A percentile compares a stretch with the other conserved stretches of the same genome.
phyloP scores from a whole-genome alignment of 2,329 filamentous ascomycete genomes.

The Trichoderma harzianum region DNA sequence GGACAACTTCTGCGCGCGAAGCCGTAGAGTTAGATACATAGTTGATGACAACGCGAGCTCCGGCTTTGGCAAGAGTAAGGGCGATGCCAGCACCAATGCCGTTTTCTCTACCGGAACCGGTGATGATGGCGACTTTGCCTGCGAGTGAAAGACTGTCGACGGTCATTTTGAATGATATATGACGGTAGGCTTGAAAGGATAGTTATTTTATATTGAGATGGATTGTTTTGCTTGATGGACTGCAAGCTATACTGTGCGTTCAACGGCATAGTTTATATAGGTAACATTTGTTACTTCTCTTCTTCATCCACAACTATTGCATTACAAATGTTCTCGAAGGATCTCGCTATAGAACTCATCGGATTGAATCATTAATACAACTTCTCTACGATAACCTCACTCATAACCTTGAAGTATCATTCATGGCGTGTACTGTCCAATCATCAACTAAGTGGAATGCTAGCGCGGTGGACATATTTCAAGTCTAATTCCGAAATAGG shows the following conservation, averaged over 20 bases:
- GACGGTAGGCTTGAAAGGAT: neutral
- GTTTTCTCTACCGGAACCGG: constrained; percentile 39
- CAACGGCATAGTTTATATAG: neutral
- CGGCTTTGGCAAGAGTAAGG: constrained; percentile 34
- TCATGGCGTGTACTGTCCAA: neutral
- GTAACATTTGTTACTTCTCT: neutral
- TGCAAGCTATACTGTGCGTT: neutral
- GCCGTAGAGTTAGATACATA: constrained; percentile 34
- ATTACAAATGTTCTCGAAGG: neutral
- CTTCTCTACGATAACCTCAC: neutral
- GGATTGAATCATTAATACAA: neutral
- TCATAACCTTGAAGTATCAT: neutral
- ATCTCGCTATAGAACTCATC: neutral
- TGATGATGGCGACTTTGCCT: constrained; percentile 40
- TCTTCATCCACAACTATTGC: neutral
- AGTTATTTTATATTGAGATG: too few relatives aligned
- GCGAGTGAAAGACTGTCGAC: constrained; percentile 28
- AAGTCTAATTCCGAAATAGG: neutral
- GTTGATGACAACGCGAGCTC: constrained; percentile 37
- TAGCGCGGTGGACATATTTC: neutral
- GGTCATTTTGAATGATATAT: neutral
- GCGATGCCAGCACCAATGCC: constrained; percentile 41
- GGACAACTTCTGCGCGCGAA: constrained; percentile 24
- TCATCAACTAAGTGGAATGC: neutral
- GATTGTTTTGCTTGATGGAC: neutral